Evolutionary conservation across 495 filamentous ascomycete species (phyloP), one percentile per base, ranked within the genome.

Genomic region (Penicillium daleae): DNA sequence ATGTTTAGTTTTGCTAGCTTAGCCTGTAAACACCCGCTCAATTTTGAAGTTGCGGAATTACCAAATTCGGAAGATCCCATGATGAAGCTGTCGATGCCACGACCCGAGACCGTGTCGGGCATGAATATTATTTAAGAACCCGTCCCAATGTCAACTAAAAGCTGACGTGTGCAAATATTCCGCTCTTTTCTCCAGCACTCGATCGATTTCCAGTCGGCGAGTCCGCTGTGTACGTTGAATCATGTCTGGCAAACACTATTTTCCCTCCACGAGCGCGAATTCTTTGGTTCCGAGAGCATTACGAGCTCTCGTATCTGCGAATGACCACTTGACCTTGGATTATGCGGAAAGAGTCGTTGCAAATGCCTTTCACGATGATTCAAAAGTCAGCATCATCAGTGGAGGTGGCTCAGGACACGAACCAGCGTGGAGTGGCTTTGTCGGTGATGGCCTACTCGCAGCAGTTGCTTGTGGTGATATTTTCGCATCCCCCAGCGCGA

Each of bases 351-450:
- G 61, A 52, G 61, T 64, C 4, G 56, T 64, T 17, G 37, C 37
- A 13, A 59, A 59, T 56, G 56, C 56, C 8, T 60, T 39, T 17
- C 62, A 64, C 31, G 62, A 60, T 51, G 51, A 56, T 42, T 52
- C 51, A 44, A 64, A 64, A 57, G 62, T 64, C 13, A 64, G 62
- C 21, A 39, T 65, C n/a, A 65, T 65, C 33, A 61, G 63, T 42
- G 63, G 63, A 21, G 63, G 63, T 48, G 63, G 63, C 46, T 61
- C 58, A 1, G 63, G 63, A 9, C 63, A 65, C 27, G 63, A 65
- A 42, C 63, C 63, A 15, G 63, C 63, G 12, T 59, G 60, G 35
- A 54, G 58, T 33, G 63, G 63, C 21, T 65, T 57, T 42, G 59
- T 61, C 54, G 58, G 63, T n/a, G 58, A 65, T 27, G 63, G 63